phyloP scores from a whole-genome alignment of 306 rosid species.

The Malus orientalis region DNA sequence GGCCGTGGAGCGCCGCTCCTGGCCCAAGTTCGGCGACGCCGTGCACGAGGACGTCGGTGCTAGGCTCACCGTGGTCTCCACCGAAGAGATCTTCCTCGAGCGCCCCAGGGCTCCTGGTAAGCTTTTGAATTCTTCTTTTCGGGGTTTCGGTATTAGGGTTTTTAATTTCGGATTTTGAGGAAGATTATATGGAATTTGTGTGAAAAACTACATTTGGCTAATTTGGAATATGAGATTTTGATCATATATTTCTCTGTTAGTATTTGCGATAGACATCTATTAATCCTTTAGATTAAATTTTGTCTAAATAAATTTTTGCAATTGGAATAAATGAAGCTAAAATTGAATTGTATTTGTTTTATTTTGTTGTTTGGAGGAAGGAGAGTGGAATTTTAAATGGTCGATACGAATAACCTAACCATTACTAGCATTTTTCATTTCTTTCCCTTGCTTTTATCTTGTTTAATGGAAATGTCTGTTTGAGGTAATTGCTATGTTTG shows the following conservation, averaged over 20 bases:
- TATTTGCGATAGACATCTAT: not conserved
- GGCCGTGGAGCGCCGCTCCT: conserved; percentile 53
- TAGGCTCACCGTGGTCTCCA: conserved; percentile 88
- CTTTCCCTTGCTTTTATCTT: not conserved
- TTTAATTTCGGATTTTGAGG: not conserved
- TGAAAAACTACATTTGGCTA: not conserved
- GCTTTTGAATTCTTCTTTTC: not conserved
- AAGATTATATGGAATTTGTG: not conserved
- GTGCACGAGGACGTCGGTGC: conserved; percentile 74
- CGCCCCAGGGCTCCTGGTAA: conserved; percentile 85
- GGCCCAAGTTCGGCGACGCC: conserved; percentile 93
- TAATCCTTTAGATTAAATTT: not conserved
- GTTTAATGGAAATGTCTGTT: not conserved
- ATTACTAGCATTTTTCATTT: not conserved
- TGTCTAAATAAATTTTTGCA: not conserved
- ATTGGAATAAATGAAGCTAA: not conserved
- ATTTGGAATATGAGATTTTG: not conserved
- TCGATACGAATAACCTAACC: not conserved
- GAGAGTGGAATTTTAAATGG: not conserved
- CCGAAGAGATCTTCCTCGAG: conserved; percentile 85
- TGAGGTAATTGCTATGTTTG: not conserved
- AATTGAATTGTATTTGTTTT: not conserved
- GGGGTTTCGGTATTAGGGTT: not conserved
- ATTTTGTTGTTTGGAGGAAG: not conserved
- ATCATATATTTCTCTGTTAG: not conserved